A percentile compares a stretch with the other conserved stretches of the same genome.
These are phyloP conservation scores for Pachyrhizus erosus DNA, from an alignment of 306 rosid species.

Conservation along the genomic window DNA sequence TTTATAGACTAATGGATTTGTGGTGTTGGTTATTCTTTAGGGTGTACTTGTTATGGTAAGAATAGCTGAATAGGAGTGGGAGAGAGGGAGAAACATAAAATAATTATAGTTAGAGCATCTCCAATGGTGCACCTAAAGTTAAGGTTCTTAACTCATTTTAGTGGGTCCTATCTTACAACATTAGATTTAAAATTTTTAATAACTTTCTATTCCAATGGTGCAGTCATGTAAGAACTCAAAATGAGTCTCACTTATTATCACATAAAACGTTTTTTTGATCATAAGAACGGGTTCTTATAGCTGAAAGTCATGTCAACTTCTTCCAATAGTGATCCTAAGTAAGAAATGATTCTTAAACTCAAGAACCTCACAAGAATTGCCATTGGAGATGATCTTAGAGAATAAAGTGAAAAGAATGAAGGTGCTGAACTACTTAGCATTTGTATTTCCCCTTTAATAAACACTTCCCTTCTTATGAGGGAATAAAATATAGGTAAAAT, in stretches of 20 bases:
- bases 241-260: neutral
- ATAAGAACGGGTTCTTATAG: neutral
- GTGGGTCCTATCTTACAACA: neutral
- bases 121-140: neutral
- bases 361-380: neutral
- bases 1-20: neutral
- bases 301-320: neutral
- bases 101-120: neutral
- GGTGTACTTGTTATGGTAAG: neutral
- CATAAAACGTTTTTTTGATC: neutral
- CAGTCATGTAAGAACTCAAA: neutral
- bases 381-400: neutral
- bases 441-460: constrained; percentile 11
- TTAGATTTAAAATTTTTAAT: too few species aligned
- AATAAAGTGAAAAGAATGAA: neutral
- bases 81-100: neutral
- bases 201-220: neutral
- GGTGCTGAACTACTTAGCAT: neutral
- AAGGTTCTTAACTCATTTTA: neutral
- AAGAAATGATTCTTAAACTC: neutral
- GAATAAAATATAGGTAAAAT: constrained; percentile 4
- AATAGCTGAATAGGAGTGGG: neutral
- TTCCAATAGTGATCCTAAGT: neutral
- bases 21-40: neutral
- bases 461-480: neutral